These are phyloP conservation scores for Stagonosporopsis cucurbitacearum DNA, from an alignment of 2,329 filamentous ascomycete genomes.

Conservation along the genomic window DNA sequence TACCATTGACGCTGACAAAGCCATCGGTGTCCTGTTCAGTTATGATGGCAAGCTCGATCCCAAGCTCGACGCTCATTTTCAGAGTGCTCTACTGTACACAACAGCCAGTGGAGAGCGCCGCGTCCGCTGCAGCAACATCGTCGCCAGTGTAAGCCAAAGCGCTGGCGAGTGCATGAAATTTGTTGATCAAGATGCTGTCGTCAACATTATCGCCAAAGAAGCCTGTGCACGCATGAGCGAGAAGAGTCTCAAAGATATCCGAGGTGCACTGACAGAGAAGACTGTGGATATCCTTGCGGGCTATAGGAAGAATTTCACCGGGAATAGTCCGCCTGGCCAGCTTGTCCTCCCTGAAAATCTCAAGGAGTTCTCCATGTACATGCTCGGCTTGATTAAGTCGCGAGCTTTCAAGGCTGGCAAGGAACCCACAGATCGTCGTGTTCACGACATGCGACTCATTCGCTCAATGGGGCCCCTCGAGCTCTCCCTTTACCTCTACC, in stretches of 20 bases:
- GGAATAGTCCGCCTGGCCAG: constrained; percentile 85
- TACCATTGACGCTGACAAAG: constrained; percentile 90
- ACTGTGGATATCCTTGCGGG: constrained; percentile 89
- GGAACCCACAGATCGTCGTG: constrained; percentile 87
- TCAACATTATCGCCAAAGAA: constrained; percentile 89
- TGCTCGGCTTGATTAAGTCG: constrained; percentile 86
- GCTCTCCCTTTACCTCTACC: constrained; percentile 91
- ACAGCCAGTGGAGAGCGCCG: constrained; percentile 86
- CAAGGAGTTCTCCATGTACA: constrained; percentile 97
- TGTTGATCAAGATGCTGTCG: constrained; percentile 93
- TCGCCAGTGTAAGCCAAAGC: constrained; percentile 88
- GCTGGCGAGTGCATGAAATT: constrained; percentile 87
- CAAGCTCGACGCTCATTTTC: constrained; percentile 97
- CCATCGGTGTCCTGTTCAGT: constrained; percentile 86
- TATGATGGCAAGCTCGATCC: constrained; percentile 98
- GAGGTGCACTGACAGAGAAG: constrained; percentile 83
- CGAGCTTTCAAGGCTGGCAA: constrained; percentile 91
- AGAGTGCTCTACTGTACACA: constrained; percentile 92
- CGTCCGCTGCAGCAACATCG: constrained; percentile 90
- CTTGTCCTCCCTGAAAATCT: constrained; percentile 94
- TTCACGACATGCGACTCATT: constrained; percentile 90
- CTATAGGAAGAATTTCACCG: constrained; percentile 91
- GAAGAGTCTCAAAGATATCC: constrained; percentile 81
- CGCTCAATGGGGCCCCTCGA: constrained; percentile 86
- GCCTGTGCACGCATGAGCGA: constrained; percentile 84